Conservation (phyloP, 331 rosid species). For the Malus hybrid region DNA sequence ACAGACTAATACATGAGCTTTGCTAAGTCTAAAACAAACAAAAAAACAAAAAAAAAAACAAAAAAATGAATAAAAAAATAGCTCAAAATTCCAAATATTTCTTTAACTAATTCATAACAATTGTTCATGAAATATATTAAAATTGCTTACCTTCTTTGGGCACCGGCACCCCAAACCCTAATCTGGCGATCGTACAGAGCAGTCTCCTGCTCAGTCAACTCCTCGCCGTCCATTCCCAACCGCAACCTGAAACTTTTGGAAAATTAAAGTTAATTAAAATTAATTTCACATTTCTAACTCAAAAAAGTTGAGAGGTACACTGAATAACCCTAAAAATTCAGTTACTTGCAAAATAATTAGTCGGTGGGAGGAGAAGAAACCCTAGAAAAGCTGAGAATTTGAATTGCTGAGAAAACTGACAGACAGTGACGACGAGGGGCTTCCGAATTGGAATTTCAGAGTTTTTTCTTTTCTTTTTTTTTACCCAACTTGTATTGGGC, state of each 20-base stretch:
- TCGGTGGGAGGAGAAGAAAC: not conserved
- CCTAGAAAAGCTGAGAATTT: not conserved
- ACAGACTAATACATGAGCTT: slow-evolving; percentile 80
- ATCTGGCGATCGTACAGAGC: slow-evolving; percentile 95
- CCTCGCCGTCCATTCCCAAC: slow-evolving; percentile 76
- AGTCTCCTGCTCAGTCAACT: slow-evolving; percentile 97
- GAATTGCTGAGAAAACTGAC: not conserved
- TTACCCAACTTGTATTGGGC: not conserved
- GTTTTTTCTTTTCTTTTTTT: not conserved
- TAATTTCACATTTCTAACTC: not conserved
- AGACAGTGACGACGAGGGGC: not conserved
- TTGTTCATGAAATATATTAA: not conserved
- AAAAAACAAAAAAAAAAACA: not conserved
- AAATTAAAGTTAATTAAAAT: not conserved
- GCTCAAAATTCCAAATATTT: too few species aligned
- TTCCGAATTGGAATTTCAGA: not conserved
- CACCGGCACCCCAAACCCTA: slow-evolving; percentile 99
- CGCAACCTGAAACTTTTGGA: slow-evolving; percentile 26
- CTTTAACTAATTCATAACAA: not conserved
- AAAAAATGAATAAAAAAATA: slow-evolving; percentile 10
- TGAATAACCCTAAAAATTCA: not conserved
- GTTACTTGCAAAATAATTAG: not conserved
- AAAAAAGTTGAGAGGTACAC: not conserved
- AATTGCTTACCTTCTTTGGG: slow-evolving; percentile 67
- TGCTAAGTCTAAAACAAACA: slow-evolving; percentile 64